Conservation (phyloP, 495 filamentous ascomycete genomes). For the Cenococcum geophilum region DNA sequence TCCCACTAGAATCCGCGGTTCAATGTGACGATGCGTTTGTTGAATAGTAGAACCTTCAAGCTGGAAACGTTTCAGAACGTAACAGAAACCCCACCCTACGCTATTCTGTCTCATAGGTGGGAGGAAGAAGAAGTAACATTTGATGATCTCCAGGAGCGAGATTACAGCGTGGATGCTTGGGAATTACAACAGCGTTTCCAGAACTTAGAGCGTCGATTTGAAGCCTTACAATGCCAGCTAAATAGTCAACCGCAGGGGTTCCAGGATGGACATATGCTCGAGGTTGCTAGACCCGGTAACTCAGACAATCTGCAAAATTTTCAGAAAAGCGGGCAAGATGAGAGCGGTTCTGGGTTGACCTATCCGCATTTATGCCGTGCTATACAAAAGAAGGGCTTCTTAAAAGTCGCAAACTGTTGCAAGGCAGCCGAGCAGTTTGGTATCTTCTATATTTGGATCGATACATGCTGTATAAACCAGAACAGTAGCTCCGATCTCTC, state of each 20-base stretch:
- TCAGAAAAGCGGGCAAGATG: too few relatives aligned
- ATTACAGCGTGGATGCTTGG: background rate
- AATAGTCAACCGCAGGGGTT: too few relatives aligned
- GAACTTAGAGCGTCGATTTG: background rate
- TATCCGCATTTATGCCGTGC: background rate
- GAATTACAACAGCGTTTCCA: too few relatives aligned
- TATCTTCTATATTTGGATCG: conserved; percentile 1
- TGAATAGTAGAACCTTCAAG: background rate
- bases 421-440: background rate
- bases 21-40: conserved; percentile 10
- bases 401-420: background rate
- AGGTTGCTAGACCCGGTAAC: too few relatives aligned
- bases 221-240: too few relatives aligned
- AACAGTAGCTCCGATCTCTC: conserved; percentile 4
- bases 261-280: too few relatives aligned
- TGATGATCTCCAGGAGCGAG: background rate
- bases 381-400: background rate
- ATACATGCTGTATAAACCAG: conserved; percentile 11
- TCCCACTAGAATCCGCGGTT: too few relatives aligned
- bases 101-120: conserved; percentile 7
- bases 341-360: background rate
- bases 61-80: background rate
- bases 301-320: too few relatives aligned
- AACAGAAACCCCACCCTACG: background rate
- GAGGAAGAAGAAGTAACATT: conserved; percentile 7